Base-by-base conservation (phyloP, 164 flowering plant genomes). In the Tetrastigma voinierianum region DNA sequence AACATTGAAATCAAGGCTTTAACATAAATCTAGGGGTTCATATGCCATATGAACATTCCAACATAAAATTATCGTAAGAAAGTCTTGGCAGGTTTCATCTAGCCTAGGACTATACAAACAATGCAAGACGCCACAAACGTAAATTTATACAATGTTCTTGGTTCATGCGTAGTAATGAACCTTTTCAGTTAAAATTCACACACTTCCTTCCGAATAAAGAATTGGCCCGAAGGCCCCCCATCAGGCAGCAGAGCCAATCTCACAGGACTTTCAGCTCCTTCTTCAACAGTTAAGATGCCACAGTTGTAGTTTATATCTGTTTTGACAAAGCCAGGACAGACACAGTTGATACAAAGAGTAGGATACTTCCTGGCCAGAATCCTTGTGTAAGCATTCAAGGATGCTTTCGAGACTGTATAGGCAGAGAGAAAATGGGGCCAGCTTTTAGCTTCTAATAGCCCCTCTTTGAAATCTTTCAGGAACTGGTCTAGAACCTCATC, bases 351-450 rank as follows among this genome's bases (percentile, higher is more conserved):
- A 60, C 76, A 49, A 9, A 83, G 16, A 19, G 5, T 17, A 0
- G 83, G 81, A 49, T 58, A 76, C 61, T 76, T 81, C 57, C 66
- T 83, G 15, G 86, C 85, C 1, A 78, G 25, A 45, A 81, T 47
- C 64, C 89, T 77, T 25, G 89, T 74, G 64, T 85, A 85, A 18
- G 89, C 87, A 70, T 76, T 85, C 45, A 80, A 18, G 10, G 78
- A 69, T 10, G 82, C 80, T 68, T 80, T 80, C 1, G 86, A 80
- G 8, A 82, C 16, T 4, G 4, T 70, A 53, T 82, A 84, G 0
- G 88, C 74, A 13, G 72, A 44, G 2, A 66, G 0, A n/a, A 1
- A 2, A 13, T 10, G 0, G 9, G 83, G 74, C 89, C 89, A 85
- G 0, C 78, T 81, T 64, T 79, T 67, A 9, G 25, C 13, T 67